Base-by-base conservation (phyloP, 306 rosid species). In the Prunus kanzakura region DNA sequence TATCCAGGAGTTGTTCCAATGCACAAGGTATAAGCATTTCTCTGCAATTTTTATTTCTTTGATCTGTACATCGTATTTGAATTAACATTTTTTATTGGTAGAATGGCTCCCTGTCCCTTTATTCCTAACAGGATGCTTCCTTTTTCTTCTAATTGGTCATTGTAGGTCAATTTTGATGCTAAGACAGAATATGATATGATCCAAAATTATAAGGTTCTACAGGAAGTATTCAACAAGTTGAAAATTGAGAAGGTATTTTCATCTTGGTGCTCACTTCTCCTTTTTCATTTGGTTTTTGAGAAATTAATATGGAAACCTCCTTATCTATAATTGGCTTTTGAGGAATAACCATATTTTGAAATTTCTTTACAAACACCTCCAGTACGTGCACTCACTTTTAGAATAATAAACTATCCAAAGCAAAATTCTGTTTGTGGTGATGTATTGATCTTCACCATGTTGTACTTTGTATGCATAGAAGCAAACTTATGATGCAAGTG, bases 101-200 rank as follows among this genome's bases (percentile, higher is more conserved):
- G 8, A 22, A 41, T 79, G 80, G 71, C 35, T 76, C 73, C 82
- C n/a, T 61, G 14, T 1, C 11, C 49, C 30, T 9, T 71, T n/a
- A 11, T 30, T 10, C 54, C 50, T 71, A 30, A 54, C 32, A 11
- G 62, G 41, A 29, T 73, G 11, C 67, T 79, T 78, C 68, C 23
- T 51, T 41, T 10, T 57, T 60, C 65, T 19, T 50, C 22, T 3
- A 22, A 27, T 79, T 63, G 68, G 55, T 86, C 72, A 25, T 84
- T 76, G 3, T 73, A 93, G 98, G 97, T 93, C 79, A 90, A 93
- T 62, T 93, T 88, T 82, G 98, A 91, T 76, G 98, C 98, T 1
- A 91, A 89, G 82, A 82, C 93, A 18, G 98, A 93, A 77, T 93
- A 93, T 76, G 98, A 93, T 76, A 93, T 90, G 98, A 93, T 93